Evolutionary conservation across 208 protist species (phyloP).

Genomic region (Strigomonas culicis): DNA sequence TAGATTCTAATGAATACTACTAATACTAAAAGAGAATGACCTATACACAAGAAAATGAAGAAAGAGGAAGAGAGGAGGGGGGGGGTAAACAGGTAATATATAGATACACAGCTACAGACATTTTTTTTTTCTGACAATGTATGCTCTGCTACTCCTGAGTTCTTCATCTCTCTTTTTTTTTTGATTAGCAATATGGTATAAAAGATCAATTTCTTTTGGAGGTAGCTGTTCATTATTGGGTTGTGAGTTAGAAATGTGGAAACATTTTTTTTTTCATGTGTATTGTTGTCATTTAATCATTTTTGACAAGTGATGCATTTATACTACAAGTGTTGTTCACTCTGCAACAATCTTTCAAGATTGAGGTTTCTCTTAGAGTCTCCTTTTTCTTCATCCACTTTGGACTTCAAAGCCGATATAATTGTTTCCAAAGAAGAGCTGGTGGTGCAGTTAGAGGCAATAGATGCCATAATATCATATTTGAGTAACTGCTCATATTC

Average conservation of each 20-base stretch:
- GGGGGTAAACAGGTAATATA: background rate
- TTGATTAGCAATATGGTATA: too few species aligned
- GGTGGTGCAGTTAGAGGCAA: constrained; percentile 61
- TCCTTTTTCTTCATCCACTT: background rate
- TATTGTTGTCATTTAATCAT: background rate
- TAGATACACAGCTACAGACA: background rate
- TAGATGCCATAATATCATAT: constrained; percentile 51
- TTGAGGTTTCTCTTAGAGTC: background rate
- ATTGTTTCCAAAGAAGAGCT: constrained; percentile 10
- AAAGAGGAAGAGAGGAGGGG: background rate
- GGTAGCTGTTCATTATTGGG: background rate
- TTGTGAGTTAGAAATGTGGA: background rate
- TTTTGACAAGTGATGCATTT: background rate
- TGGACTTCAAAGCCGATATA: background rate
- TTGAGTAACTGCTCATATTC: too few species aligned
- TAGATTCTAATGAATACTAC: background rate
- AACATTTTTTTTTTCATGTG: background rate
- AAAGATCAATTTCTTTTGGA: background rate
- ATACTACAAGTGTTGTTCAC: background rate
- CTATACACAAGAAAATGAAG: constrained; percentile 14
- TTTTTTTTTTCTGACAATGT: background rate
- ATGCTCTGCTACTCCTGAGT: background rate
- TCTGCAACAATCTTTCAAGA: background rate
- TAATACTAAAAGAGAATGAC: background rate
- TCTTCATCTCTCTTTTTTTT: background rate